Conservation (phyloP, 2,329 filamentous ascomycete species). For the Microascus cirrosus region DNA sequence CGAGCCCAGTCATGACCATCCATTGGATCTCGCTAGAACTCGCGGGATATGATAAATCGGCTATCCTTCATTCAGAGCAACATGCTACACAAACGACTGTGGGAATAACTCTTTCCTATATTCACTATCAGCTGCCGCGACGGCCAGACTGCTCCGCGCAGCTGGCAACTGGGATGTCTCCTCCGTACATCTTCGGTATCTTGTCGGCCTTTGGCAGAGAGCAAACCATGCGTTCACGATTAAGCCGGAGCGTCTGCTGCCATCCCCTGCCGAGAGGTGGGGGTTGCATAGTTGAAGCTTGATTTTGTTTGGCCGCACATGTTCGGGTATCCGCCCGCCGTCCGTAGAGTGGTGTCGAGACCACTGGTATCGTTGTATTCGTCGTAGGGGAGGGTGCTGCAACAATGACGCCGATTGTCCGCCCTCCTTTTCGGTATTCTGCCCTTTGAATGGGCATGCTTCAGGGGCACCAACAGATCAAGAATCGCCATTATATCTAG, state of each 20-base stretch:
- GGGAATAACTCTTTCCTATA: neutral
- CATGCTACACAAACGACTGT: neutral
- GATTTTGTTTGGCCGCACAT: conserved; percentile 60
- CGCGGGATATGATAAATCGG: neutral
- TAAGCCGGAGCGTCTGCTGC: conserved; percentile 98
- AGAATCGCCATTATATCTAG: neutral
- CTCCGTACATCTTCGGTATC: conserved; percentile 71
- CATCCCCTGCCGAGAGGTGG: conserved; percentile 67
- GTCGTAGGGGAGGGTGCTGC: too few relatives aligned
- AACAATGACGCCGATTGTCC: too few relatives aligned
- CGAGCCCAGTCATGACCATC: neutral
- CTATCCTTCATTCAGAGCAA: neutral
- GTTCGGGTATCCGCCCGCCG: neutral
- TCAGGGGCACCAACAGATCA: neutral
- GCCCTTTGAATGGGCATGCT: too few relatives aligned
- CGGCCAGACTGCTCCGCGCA: conserved; percentile 34
- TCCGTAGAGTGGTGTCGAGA: conserved; percentile 3
- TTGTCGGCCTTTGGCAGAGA: conserved; percentile 67
- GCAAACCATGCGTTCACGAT: conserved; percentile 58
- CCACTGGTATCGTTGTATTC: neutral
- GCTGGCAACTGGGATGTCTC: conserved; percentile 52
- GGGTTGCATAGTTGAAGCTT: conserved; percentile 84
- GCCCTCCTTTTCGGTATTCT: too few relatives aligned
- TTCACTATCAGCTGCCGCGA: conserved; percentile 32
- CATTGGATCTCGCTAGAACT: neutral